Evolutionary conservation across 169 alveolate genomes (phyloP), one percentile per base, ranked within the genome.

Genomic region (Theileria parva): DNA sequence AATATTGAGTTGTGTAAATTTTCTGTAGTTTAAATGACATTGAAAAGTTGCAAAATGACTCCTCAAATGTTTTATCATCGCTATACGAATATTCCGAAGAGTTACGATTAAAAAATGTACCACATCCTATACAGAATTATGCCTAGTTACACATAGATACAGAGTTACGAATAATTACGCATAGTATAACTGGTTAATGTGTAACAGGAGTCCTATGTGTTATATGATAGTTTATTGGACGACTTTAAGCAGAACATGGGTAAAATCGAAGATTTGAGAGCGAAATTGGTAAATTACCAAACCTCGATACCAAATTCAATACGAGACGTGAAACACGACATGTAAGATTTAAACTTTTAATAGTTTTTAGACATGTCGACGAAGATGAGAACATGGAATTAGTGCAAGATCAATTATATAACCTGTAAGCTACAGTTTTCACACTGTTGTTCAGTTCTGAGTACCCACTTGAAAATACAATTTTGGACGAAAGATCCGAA

Each of bases 81-180:
- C 76, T 83, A 21, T 76, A 83, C 66, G 77, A 50, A 13, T 83
- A 83, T 53, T 76, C 81, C 34, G 89, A 83, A 51, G 89, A 83
- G 30, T 19, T 83, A 51, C 5, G 77, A 11, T 57, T 66, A 7
- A 76, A 51, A 80, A 53, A 75, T 23, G 89, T 83, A 48, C 8
- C 48, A 32, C 37, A 1, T 2, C 37, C 1, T 5, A 32, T 32
- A 32, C 37, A 32, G 5, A 32, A 32, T 32, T 32, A 32, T 32
- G 1, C 1, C 5, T 5, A 32, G 1, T 5, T 32, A 32, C 37
- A 32, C 37, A 32, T 5, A 1, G 5, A 32, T 32, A 32, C 37
- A 5, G 1, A 32, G 34, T 67, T 32, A 28, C 75, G 19, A 25
- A 15, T 44, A 44, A 15, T 11, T 44, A 4, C 15, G 8, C 53